A percentile compares a stretch with the other conserved stretches of the same genome.
These are phyloP conservation scores for Kernera saxatilis DNA, from an alignment of 345 rosid species.

Conservation along the genomic window DNA sequence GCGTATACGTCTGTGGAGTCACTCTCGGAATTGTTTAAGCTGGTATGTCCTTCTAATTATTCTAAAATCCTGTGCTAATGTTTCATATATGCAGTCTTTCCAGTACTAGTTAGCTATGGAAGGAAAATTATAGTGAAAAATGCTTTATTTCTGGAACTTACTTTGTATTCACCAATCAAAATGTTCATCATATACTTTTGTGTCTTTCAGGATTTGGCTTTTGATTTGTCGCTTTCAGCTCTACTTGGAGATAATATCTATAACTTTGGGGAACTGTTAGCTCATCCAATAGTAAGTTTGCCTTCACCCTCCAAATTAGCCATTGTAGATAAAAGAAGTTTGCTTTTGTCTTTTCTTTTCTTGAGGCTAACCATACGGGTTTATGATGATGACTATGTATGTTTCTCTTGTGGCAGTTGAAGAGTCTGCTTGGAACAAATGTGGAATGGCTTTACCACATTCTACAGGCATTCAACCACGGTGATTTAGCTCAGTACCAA, in stretches of 20 bases:
- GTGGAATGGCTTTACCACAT: slow-evolving; percentile 97
- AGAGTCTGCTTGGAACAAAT: slow-evolving; percentile 73
- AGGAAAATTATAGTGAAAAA: not conserved
- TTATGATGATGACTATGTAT: not conserved
- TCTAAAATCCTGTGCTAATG: not conserved
- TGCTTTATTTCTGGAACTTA: not conserved
- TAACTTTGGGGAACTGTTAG: slow-evolving; percentile 96
- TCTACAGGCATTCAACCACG: slow-evolving; percentile 85
- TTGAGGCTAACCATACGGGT: not conserved
- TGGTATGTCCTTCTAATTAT: slow-evolving; percentile 14
- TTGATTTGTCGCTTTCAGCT: slow-evolving; percentile 94
- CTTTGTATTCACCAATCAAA: not conserved
- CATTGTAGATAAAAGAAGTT: not conserved
- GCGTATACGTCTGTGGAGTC: slow-evolving; percentile 38
- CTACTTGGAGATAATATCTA: slow-evolving; percentile 92
- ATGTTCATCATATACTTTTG: not conserved
- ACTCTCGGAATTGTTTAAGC: slow-evolving; percentile 32
- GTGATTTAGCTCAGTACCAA: slow-evolving; percentile 76
- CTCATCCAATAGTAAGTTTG: slow-evolving; percentile 84
- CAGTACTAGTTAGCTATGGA: too few relatives aligned
- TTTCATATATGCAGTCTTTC: not conserved
- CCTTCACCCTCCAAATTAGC: not conserved
- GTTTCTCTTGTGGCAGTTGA: slow-evolving; percentile 48
- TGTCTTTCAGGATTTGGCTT: slow-evolving; percentile 76
- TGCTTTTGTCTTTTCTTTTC: not conserved